Evolutionary conservation across 2,329 filamentous ascomycete species (phyloP).

Genomic region (Alternaria alternata): DNA sequence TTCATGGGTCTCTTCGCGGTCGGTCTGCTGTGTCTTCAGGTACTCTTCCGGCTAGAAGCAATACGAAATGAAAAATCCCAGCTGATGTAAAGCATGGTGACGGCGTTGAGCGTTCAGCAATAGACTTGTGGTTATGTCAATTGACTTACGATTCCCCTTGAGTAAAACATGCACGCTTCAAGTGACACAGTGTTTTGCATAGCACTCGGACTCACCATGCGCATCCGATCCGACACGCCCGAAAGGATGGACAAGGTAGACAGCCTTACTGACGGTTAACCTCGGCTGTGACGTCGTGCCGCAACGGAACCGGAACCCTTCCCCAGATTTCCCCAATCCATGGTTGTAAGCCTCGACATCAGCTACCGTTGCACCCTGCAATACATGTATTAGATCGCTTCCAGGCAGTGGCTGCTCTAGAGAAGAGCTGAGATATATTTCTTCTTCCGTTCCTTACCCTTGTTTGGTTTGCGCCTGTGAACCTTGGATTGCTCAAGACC

Average conservation of each 20-base stretch:
- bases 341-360: slow-evolving; percentile 3
- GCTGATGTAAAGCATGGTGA: slow-evolving; percentile 47
- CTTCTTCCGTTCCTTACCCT: not conserved
- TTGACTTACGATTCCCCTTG: slow-evolving; percentile 29
- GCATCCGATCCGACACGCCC: slow-evolving; percentile 4
- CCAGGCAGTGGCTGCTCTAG: not conserved
- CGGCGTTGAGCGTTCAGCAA: slow-evolving; percentile 39
- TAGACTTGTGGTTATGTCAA: slow-evolving; percentile 26
- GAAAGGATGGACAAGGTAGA: slow-evolving; percentile 16
- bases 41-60: slow-evolving; percentile 51
- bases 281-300: slow-evolving; percentile 39
- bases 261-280: slow-evolving; percentile 32
- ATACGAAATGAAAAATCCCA: slow-evolving; percentile 50
- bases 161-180: not conserved
- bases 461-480: not conserved
- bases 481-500: not conserved
- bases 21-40: slow-evolving; percentile 47
- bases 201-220: not conserved
- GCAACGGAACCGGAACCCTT: slow-evolving; percentile 21
- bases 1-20: slow-evolving; percentile 52
- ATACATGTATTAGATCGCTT: not conserved
- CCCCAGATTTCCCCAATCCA: slow-evolving; percentile 29
- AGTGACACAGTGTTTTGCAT: not conserved
- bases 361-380: slow-evolving; percentile 1
- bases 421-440: not conserved